Percentiles rank a stretch among this genome's conserved stretches.
These are phyloP conservation scores for Hyparrhenia diplandra DNA, from an alignment of 176 grass and related monocot genomes.

Conservation along the genomic window DNA sequence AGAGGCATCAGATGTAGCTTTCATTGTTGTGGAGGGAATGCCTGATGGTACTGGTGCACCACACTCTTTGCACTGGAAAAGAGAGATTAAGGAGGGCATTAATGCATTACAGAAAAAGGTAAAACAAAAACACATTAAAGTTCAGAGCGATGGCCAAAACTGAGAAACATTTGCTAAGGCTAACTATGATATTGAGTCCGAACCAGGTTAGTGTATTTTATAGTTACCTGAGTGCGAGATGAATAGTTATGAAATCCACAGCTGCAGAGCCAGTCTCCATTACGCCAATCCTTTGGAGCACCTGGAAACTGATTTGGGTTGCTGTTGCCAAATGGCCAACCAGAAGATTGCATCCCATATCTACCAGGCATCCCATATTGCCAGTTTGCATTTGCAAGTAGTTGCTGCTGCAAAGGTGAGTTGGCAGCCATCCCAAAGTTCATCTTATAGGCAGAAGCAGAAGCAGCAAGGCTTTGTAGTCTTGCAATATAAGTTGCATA, in stretches of 20 bases:
- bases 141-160: background rate
- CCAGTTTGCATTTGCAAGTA: constrained; percentile 63
- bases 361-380: constrained; percentile 38
- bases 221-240: constrained; percentile 75
- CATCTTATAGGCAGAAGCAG: constrained; percentile 57
- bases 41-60: constrained; percentile 64
- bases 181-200: background rate
- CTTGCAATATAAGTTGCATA: constrained; percentile 77
- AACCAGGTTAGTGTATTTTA: background rate
- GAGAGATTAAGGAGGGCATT: constrained; percentile 15
- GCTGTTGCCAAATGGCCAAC: constrained; percentile 37
- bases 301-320: constrained; percentile 44
- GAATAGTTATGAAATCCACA: constrained; percentile 99
- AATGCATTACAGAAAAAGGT: background rate
- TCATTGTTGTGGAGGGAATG: constrained; percentile 57
- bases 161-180: background rate
- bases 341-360: constrained; percentile 66
- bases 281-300: constrained; percentile 76
- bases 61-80: constrained; percentile 90
- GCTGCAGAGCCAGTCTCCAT: constrained; percentile 93
- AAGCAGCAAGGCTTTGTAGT: constrained; percentile 46
- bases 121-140: background rate
- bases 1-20: constrained; percentile 53
- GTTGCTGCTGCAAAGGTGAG: constrained; percentile 63
- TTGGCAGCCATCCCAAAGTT: constrained; percentile 53